phyloP scores from a whole-genome alignment of 331 rosid genomes.

The Rosa hybrid region DNA sequence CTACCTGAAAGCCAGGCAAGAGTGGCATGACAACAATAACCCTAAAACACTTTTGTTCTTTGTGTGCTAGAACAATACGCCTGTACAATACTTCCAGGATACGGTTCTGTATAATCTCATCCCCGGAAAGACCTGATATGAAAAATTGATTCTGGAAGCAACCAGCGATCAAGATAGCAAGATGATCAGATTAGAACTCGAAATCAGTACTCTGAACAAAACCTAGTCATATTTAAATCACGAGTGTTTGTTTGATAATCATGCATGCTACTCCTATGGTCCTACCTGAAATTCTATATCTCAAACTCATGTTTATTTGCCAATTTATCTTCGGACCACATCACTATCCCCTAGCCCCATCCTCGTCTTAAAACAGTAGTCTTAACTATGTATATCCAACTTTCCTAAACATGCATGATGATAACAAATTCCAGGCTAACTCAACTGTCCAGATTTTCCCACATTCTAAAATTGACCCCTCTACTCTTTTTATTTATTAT shows the following conservation, averaged over 20 bases:
- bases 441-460: background rate
- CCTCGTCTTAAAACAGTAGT: background rate
- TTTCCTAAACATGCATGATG: background rate
- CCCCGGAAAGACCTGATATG: slow-evolving; percentile 50
- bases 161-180: background rate
- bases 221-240: background rate
- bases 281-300: background rate
- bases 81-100: slow-evolving; percentile 42
- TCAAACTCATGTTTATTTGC: background rate
- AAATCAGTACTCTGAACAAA: background rate
- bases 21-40: slow-evolving; percentile 51
- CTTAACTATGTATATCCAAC: background rate
- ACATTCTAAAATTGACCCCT: background rate
- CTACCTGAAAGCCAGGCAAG: slow-evolving; percentile 56
- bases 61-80: slow-evolving; percentile 41
- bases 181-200: background rate
- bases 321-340: background rate
- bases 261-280: background rate
- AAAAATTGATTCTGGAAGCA: slow-evolving; percentile 55
- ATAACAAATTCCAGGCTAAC: background rate
- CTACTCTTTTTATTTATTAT: no score
- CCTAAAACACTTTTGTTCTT: slow-evolving; percentile 42
- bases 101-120: slow-evolving; percentile 46
- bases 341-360: background rate
- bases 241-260: background rate